Conservation (phyloP, 148 eudicot species). For the Vaccinium darrowii region DNA sequence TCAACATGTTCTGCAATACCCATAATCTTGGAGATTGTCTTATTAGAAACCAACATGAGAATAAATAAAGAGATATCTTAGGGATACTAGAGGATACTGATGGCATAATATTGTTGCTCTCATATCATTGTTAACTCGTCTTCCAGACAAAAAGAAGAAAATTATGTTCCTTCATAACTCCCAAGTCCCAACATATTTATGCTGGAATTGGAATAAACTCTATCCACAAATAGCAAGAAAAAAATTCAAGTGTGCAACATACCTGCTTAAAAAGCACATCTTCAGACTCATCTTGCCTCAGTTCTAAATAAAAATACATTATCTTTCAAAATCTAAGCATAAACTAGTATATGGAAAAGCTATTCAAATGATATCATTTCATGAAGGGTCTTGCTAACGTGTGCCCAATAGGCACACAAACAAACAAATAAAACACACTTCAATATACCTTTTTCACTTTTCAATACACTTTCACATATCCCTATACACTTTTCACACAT, state of each 20-base stretch:
- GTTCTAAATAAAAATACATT: conserved; percentile 42
- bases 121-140: not conserved
- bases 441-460: too few species aligned
- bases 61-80: not conserved
- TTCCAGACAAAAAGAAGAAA: not conserved
- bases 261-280: conserved; percentile 89
- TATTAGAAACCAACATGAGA: not conserved
- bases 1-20: not conserved
- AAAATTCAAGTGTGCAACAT: conserved; percentile 8
- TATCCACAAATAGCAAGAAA: not conserved
- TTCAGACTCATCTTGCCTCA: conserved; percentile 76
- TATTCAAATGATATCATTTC: not conserved
- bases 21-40: not conserved
- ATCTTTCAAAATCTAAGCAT: not conserved
- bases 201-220: not conserved
- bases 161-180: not conserved
- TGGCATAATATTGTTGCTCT: not conserved
- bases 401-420: too few species aligned
- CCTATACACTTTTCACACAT: too few species aligned
- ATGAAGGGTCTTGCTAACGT: too few species aligned
- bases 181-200: not conserved
- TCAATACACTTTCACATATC: too few species aligned
- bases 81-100: not conserved
- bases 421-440: too few species aligned
- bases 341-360: not conserved